Evolutionary conservation across 768 basidiomycete genomes (phyloP), one percentile per base, ranked within the genome.

Genomic region (Cystobasidium ongulense): DNA sequence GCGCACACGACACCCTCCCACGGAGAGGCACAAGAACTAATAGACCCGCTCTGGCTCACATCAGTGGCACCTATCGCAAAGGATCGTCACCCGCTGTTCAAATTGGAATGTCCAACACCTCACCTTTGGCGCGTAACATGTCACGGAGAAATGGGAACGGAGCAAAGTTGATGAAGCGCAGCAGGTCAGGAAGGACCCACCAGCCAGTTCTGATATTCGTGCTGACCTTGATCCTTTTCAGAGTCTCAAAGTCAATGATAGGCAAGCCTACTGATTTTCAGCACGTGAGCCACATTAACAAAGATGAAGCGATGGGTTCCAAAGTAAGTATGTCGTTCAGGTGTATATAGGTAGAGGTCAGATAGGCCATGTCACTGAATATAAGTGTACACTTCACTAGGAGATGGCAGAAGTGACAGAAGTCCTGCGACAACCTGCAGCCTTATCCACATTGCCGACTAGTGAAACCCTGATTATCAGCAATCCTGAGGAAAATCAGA

Each of bases 141-240:
- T 29, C 68, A 15, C 35, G 54, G 31, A 17, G 68, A 13, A 57
- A 54, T 54, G 53, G 68, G 2, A 57, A 54, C 21, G 53, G 53
- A 11, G 31, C 68, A 25, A 71, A 71, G 54, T 53, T 71, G n/a
- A 23, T 59, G 54, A 71, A 71, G 54, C 5, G 68, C 10, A n/a
- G 21, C 25, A 54, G 68, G 68, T 71, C 36, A 23, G 65, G 10
- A 2, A 31, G 35, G 5, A 29, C 52, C 52, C 33, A 63, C 31
- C 8, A 36, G 61, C 31, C 62, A 11, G 36, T 39, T 23, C 11
- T 54, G 53, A 11, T 17, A 7, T 13, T 33, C 62, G 25, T 46
- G 23, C 38, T 64, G 11, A 41, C 33, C 35, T 7, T 39, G 10
- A 17, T 5, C 23, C 46, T 41, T 29, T n/a, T 3, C 54, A 71